Evolutionary conservation across 2,329 filamentous ascomycete genomes (phyloP), one percentile per base, ranked within the genome.

Genomic region (Monosporascus sp.): DNA sequence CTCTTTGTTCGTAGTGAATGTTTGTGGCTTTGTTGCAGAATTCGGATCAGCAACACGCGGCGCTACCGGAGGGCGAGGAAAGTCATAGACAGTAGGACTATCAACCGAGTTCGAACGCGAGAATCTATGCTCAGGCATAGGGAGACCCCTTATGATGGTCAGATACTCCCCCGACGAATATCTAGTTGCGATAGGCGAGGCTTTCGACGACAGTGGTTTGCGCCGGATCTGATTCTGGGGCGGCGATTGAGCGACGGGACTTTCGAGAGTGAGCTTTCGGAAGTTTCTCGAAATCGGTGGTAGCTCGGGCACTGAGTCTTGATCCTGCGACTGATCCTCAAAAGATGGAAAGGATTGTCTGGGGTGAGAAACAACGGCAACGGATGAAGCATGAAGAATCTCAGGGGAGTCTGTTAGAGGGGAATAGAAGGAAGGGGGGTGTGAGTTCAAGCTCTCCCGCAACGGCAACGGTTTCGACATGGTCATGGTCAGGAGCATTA

Each of bases 11-110:
- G 47, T 49, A 54, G 55, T 55, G n/a, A 52, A 53, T 24, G 52
- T 49, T 37, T 54, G 45, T 54, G 56, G 52, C 54, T 58, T 55
- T 53, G 56, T 55, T 52, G 58, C 51, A 44, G 59, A 56, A 47
- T 62, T 56, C 55, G 56, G 55, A 43, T 58, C 62, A 58, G 59
- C 52, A 39, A 48, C 57, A 51, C 59, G 56, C 56, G 52, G 56
- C 46, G 47, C 55, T 48, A 53, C 38, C 35, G 60, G 60, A 58
- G 55, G 59, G 48, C 53, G 58, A 49, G 77, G 76, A 61, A 81
- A 83, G 62, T 83, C 79, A 76, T 85, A 84, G 48, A 85, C 69
- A 35, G 80, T 84, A 55, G 81, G 82, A 64, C 81, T 84, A 66
- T 85, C 81, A 51, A 83, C 66, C 15, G 80, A 79, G 60, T 70